Evolutionary conservation across 108 stramenopile species (phyloP).

Genomic region (Cylindrotheca fusiformis): DNA sequence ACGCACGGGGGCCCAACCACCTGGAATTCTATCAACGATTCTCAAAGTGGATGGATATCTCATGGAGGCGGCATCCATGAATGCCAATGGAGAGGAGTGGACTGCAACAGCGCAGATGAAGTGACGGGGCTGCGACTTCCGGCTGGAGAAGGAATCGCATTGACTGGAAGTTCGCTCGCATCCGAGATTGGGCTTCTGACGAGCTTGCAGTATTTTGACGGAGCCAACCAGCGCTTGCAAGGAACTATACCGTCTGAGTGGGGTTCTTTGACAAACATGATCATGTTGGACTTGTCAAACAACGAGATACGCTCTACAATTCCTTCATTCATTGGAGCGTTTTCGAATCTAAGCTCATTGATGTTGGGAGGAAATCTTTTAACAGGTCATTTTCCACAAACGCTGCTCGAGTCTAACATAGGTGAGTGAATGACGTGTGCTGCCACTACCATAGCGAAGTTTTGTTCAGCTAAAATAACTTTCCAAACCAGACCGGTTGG

Average conservation of each 20-base stretch:
- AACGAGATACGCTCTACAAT: conserved; percentile 19
- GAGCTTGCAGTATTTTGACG: conserved; percentile 14
- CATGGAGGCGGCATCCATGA: conserved; percentile 27
- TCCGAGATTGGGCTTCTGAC: conserved; percentile 26
- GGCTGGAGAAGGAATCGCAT: conserved; percentile 4
- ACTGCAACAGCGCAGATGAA: conserved; percentile 8
- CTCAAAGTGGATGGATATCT: conserved; percentile 19
- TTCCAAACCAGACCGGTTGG: not conserved
- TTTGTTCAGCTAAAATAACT: not conserved
- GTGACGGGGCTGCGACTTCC: conserved; percentile 16
- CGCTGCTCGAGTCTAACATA: conserved; percentile 2
- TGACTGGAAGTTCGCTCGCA: conserved; percentile 19
- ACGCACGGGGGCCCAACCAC: conserved; percentile 27
- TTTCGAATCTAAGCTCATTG: conserved; percentile 11
- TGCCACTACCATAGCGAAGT: too few relatives aligned
- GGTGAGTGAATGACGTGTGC: conserved; percentile 7
- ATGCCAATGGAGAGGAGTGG: conserved; percentile 31
- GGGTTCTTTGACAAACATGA: conserved; percentile 14
- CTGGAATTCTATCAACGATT: conserved; percentile 24
- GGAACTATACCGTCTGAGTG: conserved; percentile 24
- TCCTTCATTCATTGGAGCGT: conserved; percentile 19
- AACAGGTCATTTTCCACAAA: conserved; percentile 18
- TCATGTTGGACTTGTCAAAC: conserved; percentile 12
- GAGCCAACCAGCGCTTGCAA: conserved; percentile 19
- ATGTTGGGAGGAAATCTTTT: conserved; percentile 16